Base-by-base conservation (phyloP, 2,329 filamentous ascomycete genomes). In the Penicillium polonicum region DNA sequence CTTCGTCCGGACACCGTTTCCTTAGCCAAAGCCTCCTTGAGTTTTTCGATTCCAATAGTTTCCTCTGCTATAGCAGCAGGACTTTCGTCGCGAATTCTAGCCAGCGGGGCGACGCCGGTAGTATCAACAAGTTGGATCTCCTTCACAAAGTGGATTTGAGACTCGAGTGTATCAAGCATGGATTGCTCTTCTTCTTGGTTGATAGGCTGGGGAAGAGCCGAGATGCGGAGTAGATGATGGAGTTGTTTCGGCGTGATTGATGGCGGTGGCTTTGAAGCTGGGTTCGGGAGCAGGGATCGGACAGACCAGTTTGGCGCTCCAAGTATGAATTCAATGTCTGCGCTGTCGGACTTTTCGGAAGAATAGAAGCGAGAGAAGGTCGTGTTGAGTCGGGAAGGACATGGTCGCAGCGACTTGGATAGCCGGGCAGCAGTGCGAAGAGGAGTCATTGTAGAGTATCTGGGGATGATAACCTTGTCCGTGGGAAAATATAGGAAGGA, bases 141-240 rank as follows among this genome's bases (percentile, higher is more conserved):
- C 60, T 85, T 87, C n/a, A 97, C 92, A 70, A 99, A 99, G 68
- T 89, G 88, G 0, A 99, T 83, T 71, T 99, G 94, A 33, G 89
- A 86, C 52, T 87, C 83, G 2, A 99, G 82, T 1, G 88, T 92
- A 23, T 82, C 71, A 4, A 96, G 82, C 85, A 96, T 91, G 27
- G 80, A 76, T 0, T 78, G 68, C 72, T 96, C 88, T 66, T 92
- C 87, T 51, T 80, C 80, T 2, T 78, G 63, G 2, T 80, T 80
- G 19, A 80, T 76, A 0, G 93, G 92, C 1, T 82, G 82, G 0
- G 93, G 92, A 0, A 99, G 87, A 15, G 93, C 92, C 4, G 92
- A 96, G 39, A 97, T 87, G 19, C 90, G 89, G 36, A 97, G 87
- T 10, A 97, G 86, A 73, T 97, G 93, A 66, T 85, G 86, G 0